Conservation (phyloP, 2,329 filamentous ascomycete genomes). For the Ceratocystis ficicola region DNA sequence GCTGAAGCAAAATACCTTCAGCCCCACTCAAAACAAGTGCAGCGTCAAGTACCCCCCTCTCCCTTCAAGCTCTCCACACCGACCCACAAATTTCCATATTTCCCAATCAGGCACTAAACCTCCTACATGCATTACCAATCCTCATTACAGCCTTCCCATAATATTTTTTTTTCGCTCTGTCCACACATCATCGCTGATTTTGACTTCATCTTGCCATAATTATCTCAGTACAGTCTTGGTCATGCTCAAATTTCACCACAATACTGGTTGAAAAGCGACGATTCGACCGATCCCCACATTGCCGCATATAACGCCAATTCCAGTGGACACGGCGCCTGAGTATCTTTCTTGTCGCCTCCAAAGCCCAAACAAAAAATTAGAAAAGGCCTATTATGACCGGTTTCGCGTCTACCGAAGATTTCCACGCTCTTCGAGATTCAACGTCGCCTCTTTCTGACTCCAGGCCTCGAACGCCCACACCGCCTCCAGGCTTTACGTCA, state of each 20-base stretch:
- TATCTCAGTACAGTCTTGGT: constrained; percentile 34
- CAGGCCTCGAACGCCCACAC: constrained; percentile 24
- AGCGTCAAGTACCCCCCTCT: not conserved
- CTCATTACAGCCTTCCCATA: constrained; percentile 18
- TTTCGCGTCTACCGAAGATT: constrained; percentile 42
- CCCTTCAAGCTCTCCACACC: not conserved
- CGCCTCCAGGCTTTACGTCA: constrained; percentile 17
- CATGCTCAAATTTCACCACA: constrained; percentile 43
- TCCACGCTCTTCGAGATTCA: constrained; percentile 23
- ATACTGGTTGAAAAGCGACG: constrained; percentile 35
- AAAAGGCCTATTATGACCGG: constrained; percentile 42
- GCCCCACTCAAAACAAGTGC: not conserved
- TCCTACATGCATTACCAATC: constrained; percentile 13
- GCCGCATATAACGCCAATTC: constrained; percentile 45
- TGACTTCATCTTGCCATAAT: constrained; percentile 19
- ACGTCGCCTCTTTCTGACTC: constrained; percentile 23
- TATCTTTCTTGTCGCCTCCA: constrained; percentile 33
- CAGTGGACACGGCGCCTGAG: constrained; percentile 43
- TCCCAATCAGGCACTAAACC: constrained; percentile 12
- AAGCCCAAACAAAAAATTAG: not conserved
- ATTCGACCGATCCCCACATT: constrained; percentile 45
- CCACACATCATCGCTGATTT: constrained; percentile 10
- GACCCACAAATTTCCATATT: not conserved
- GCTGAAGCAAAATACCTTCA: not conserved
- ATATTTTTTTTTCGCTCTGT: constrained; percentile 20